Conservation (phyloP, 495 filamentous ascomycete genomes). For the Hypoxylon perforatum region DNA sequence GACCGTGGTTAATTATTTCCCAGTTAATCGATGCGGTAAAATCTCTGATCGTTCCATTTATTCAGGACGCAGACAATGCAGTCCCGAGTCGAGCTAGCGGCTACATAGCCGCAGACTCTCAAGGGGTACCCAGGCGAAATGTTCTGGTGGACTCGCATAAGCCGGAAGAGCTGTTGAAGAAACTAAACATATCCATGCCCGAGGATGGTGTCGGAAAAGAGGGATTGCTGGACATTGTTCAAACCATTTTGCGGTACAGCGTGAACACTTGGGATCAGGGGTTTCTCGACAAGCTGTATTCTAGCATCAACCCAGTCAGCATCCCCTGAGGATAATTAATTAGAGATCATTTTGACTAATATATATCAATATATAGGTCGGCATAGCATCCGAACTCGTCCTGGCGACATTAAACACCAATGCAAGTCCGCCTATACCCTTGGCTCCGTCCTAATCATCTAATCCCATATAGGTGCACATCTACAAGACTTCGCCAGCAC, state of each 20-base stretch:
- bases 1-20: not conserved
- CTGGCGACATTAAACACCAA: slow-evolving; percentile 90
- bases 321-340: not conserved
- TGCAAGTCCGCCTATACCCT: slow-evolving; percentile 51
- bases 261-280: slow-evolving; percentile 98
- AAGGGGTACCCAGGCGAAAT: slow-evolving; percentile 60
- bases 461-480: slow-evolving; percentile 69
- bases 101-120: slow-evolving; percentile 58
- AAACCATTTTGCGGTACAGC: slow-evolving; percentile 77
- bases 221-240: slow-evolving; percentile 73
- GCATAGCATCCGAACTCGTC: slow-evolving; percentile 83
- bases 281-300: slow-evolving; percentile 93
- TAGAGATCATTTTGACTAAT: not conserved
- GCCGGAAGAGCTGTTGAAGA: slow-evolving; percentile 73
- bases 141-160: slow-evolving; percentile 75
- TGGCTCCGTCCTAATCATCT: slow-evolving; percentile 11
- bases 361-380: slow-evolving; percentile 59
- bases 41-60: slow-evolving; percentile 80
- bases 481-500: slow-evolving; percentile 88
- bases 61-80: slow-evolving; percentile 77
- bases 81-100: slow-evolving; percentile 60
- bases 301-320: slow-evolving; percentile 80
- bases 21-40: slow-evolving; percentile 80
- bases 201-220: slow-evolving; percentile 72
- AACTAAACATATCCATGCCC: slow-evolving; percentile 75